Percentiles rank a stretch among this genome's conserved stretches.
Evolutionary conservation across 1,284 basidiomycete genomes (phyloP).

Genomic region (Inonotus hispidus): DNA sequence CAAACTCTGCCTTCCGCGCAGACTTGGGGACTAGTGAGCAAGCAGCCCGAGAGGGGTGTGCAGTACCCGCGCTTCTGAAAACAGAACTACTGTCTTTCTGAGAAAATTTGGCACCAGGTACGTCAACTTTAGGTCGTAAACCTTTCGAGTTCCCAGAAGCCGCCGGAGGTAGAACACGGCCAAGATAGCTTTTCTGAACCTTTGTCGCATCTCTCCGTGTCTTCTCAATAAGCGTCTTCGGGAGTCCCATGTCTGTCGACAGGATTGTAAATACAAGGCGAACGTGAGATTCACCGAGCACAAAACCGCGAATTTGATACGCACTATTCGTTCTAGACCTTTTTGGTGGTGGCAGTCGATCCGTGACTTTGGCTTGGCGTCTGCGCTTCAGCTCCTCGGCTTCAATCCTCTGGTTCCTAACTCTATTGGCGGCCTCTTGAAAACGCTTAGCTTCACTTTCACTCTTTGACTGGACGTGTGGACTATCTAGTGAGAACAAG

Average conservation of each 20-base stretch:
- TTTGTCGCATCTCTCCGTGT: slow-evolving; percentile 63
- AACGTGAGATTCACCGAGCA: slow-evolving; percentile 33
- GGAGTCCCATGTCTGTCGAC: slow-evolving; percentile 31
- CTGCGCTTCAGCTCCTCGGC: slow-evolving; percentile 68
- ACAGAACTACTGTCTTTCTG: slow-evolving; percentile 24
- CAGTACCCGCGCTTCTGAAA: slow-evolving; percentile 27
- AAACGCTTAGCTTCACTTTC: slow-evolving; percentile 54
- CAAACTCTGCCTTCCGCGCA: not conserved
- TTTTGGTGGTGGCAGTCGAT: slow-evolving; percentile 56
- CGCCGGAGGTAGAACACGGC: slow-evolving; percentile 37
- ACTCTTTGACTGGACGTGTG: slow-evolving; percentile 40
- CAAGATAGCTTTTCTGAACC: slow-evolving; percentile 56
- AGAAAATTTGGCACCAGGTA: slow-evolving; percentile 31
- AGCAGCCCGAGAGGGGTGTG: slow-evolving; percentile 11
- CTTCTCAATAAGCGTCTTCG: slow-evolving; percentile 72
- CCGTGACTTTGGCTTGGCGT: slow-evolving; percentile 65
- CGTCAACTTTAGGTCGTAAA: slow-evolving; percentile 36
- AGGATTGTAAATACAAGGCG: slow-evolving; percentile 27
- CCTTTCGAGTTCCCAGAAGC: slow-evolving; percentile 39
- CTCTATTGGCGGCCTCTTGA: slow-evolving; percentile 50
- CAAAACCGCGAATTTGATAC: slow-evolving; percentile 15
- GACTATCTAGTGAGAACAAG: slow-evolving; percentile 5
- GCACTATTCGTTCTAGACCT: slow-evolving; percentile 48
- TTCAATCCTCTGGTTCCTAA: slow-evolving; percentile 59
- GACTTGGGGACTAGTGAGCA: not conserved